These are phyloP conservation scores for Gentiana macrophylla DNA, from an alignment of 257 asterid species.

Conservation along the genomic window DNA sequence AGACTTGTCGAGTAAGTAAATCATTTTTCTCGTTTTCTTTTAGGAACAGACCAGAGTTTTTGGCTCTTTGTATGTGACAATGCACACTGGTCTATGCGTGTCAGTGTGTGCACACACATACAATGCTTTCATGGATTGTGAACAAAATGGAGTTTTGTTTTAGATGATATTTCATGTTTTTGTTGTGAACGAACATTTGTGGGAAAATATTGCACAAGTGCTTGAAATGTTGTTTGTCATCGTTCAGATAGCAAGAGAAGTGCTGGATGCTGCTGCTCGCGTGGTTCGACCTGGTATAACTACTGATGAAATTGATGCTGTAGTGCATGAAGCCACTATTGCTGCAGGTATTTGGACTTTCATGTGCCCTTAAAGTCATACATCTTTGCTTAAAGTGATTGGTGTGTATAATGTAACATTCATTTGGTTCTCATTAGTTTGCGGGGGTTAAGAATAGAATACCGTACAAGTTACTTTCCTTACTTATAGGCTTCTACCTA, in stretches of 20 bases:
- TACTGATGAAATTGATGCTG: constrained; percentile 95
- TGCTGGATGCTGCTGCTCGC: constrained; percentile 96
- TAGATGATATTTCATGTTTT: not conserved
- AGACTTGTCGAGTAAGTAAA: constrained; percentile 74
- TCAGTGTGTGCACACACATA: too few relatives aligned
- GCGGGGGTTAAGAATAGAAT: too few relatives aligned
- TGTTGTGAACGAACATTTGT: not conserved
- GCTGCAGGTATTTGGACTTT: constrained; percentile 60
- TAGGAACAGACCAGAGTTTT: too few relatives aligned
- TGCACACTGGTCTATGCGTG: too few relatives aligned
- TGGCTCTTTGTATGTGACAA: too few relatives aligned
- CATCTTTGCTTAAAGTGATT: not conserved
- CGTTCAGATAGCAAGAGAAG: constrained; percentile 85
- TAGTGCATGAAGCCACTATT: constrained; percentile 85
- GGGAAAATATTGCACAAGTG: not conserved
- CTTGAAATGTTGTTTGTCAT: not conserved
- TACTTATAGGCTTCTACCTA: too few relatives aligned
- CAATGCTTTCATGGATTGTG: not conserved
- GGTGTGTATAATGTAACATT: too few relatives aligned
- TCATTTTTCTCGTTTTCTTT: not conserved
- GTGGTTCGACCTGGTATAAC: constrained; percentile 86
- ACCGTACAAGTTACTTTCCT: too few relatives aligned
- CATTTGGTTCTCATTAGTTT: too few relatives aligned
- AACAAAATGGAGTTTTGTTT: not conserved
- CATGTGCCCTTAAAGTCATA: not conserved